Evolutionary conservation across 257 asterid species (phyloP).

Genomic region (Capsicum baccatum): DNA sequence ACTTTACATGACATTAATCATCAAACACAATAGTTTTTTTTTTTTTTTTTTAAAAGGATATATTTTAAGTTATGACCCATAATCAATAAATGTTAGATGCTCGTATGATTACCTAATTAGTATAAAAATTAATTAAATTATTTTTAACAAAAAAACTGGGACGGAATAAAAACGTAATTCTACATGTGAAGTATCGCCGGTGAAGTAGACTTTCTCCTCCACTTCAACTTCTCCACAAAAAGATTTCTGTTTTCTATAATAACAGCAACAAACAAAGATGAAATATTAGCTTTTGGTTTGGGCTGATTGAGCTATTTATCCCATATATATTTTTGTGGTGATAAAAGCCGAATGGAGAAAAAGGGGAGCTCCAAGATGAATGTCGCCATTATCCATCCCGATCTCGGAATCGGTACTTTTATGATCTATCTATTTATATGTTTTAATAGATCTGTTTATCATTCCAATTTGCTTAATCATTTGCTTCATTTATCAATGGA

Average conservation of each 20-base stretch:
- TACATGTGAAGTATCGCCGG: not conserved
- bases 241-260: too few relatives aligned
- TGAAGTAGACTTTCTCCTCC: not conserved
- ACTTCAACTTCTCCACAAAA: too few relatives aligned
- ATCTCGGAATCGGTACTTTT: slow-evolving; percentile 52
- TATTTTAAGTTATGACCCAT: too few relatives aligned
- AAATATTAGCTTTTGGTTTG: too few relatives aligned
- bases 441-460: slow-evolving; percentile 1
- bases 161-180: not conserved
- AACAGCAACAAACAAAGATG: too few relatives aligned
- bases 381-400: slow-evolving; percentile 49
- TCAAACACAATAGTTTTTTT: not conserved
- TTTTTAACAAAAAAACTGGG: not conserved
- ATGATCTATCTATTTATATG: not conserved
- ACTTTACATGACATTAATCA: not conserved
- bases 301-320: too few relatives aligned
- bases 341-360: slow-evolving; percentile 34
- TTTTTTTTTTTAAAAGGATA: too few relatives aligned
- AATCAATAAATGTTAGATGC: too few relatives aligned
- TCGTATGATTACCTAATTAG: too few relatives aligned
- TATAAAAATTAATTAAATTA: too few relatives aligned
- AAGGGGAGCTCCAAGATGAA: slow-evolving; percentile 38
- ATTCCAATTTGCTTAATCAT: slow-evolving; percentile 1
- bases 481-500: not conserved
- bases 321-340: too few relatives aligned